Evolutionary conservation across 225 moss, liverwort and hornwort species (phyloP), one percentile per base, ranked within the genome.

Genomic region (Antitrichia curtipendula): DNA sequence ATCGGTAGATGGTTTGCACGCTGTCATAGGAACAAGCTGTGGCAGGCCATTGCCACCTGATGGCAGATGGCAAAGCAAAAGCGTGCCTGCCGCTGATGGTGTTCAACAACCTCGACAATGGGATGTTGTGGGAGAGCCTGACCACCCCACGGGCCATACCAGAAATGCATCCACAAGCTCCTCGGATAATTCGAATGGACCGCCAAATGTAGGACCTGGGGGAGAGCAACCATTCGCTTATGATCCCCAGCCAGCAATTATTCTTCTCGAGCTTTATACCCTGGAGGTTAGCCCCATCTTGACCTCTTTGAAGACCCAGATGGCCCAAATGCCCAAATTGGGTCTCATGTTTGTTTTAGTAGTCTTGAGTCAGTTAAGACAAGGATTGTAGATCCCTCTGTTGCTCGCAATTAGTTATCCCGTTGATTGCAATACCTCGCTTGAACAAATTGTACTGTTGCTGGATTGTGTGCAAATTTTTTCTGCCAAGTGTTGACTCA

Each of bases 261-360:
- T 95, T 82, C 94, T 99, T 80, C 91, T 96, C 56, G 96, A 95
- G 85, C 95, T 97, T 63, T 95, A 99, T 75, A 95, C 98, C 63
- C 92, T 99, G 58, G 95, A 99, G 96, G 98, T 97, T 63, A 90
- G 90, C 28, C 40, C 62, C 75, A 68, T 43, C 61, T 84, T 63
- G 60, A 53, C 54, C 75, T 49, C 87, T 52, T 74, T 16, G 40
- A 63, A 63, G 52, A 69, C 62, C 15, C n/a, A 85, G 19, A 58
- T 71, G 57, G 58, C 56, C 50, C 14, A 50, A 50, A 45, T 50
- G 50, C 50, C 50, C 43, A 43, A 70, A 45, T 45, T 41, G 58
- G 27, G n/a, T 20, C 84, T 74, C 20, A 27, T 74, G 8, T 85
- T 63, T 50, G 50, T 43, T 41, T 77, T 25, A 56, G 40, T 32